Evolutionary conservation across 345 rosid species (phyloP).

Genomic region (Rhodomyrtus tomentosa): DNA sequence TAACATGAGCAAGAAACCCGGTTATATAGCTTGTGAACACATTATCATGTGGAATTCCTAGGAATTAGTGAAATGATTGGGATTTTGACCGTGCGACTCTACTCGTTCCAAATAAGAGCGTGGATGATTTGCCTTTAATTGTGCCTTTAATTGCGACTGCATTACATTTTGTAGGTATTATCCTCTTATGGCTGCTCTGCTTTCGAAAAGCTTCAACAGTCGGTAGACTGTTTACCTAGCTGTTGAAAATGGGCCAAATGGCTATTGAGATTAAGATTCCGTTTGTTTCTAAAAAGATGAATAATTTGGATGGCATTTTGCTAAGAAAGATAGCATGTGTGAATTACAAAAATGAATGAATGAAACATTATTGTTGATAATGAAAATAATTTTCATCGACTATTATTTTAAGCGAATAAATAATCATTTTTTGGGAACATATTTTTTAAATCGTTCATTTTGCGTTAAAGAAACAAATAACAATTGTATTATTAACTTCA

Average conservation of each 20-base stretch:
- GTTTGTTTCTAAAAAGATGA: background rate
- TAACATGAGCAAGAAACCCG: conserved; percentile 9
- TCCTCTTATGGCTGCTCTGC: background rate
- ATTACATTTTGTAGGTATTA: background rate
- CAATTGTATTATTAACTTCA: background rate
- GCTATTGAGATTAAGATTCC: background rate
- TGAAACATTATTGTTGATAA: background rate
- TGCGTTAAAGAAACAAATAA: background rate
- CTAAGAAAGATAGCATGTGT: background rate
- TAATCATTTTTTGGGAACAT: background rate
- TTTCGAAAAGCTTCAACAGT: background rate
- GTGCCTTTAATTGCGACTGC: background rate
- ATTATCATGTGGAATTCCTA: conserved; percentile 4
- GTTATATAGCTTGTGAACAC: background rate
- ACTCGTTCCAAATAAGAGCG: background rate
- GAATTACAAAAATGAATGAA: background rate
- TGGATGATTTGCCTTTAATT: background rate
- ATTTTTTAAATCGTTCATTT: background rate
- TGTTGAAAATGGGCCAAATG: background rate
- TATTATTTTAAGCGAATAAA: background rate
- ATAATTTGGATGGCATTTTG: too few species aligned
- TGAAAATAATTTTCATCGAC: background rate
- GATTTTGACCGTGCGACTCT: background rate
- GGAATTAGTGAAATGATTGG: background rate
- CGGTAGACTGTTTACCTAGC: background rate